Conservation (phyloP, 148 eudicot genomes). For the Nepenthes mirabilis region DNA sequence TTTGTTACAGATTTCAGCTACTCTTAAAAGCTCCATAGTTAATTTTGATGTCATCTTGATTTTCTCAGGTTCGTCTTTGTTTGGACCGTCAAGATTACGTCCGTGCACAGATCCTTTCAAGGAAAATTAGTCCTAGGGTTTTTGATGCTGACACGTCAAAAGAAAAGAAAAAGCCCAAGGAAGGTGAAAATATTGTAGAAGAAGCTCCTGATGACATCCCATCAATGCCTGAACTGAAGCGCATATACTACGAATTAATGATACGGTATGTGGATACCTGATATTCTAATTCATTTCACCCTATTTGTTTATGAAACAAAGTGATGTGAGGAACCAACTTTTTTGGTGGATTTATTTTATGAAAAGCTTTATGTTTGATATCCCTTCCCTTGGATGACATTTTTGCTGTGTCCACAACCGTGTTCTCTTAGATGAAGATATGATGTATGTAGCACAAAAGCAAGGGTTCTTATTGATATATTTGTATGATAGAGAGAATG, state of each 20-base stretch:
- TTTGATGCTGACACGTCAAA: constrained; percentile 73
- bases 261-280: constrained; percentile 37
- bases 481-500: too few species aligned
- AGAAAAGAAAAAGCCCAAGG: constrained; percentile 83
- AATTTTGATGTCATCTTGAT: constrained; percentile 1
- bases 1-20: background rate
- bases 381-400: too few species aligned
- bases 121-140: constrained; percentile 82
- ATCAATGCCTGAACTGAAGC: constrained; percentile 57
- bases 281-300: background rate
- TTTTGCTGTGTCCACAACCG: too few species aligned
- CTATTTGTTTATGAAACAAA: background rate
- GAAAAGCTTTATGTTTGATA: too few species aligned
- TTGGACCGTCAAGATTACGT: constrained; percentile 83
- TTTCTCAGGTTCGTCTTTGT: constrained; percentile 73
- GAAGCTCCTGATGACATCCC: constrained; percentile 84
- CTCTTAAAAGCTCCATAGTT: background rate
- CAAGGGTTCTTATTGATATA: too few species aligned
- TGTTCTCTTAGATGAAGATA: too few species aligned
- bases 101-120: constrained; percentile 90
- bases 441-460: too few species aligned
- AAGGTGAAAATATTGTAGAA: constrained; percentile 65
- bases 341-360: background rate
- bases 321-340: background rate
- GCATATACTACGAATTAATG: constrained; percentile 68